Evolutionary conservation across 345 rosid genomes (phyloP), one percentile per base, ranked within the genome.

Genomic region (Mercurialis annua): DNA sequence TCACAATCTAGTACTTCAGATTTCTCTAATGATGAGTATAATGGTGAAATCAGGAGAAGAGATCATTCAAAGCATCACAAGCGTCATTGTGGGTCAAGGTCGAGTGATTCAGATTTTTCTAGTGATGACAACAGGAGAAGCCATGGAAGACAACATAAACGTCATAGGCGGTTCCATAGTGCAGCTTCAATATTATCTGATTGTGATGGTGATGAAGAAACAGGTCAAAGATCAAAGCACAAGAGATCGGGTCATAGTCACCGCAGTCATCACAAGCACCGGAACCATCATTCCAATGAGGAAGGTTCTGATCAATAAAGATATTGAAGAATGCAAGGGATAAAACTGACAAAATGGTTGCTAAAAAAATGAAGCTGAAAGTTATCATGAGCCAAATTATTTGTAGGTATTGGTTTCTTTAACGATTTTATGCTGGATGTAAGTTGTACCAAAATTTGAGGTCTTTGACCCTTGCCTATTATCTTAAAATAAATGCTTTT

Each of bases 61-160:
- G 1, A 9, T 40, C 81, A 48, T 43, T 30, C 56, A 9, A 80
- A 63, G 68, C 78, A 73, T 60, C 80, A 76, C 71, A 83, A 82
- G 73, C 70, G 62, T 64, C 83, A 42, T 14, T 53, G 12, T 42
- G 47, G 30, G 18, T 47, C 59, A 1, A 44, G 54, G 9, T 44
- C 59, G 1, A 60, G 52, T 54, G 57, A 50, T 53, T 43, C 48
- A 12, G 71, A 61, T 64, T 47, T 34, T 14, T 73, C 74, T 21
- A 57, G 74, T 27, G 79, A 80, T 48, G 74, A 63, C 10, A 71
- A 66, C 52, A 67, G 76, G 62, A 75, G 43, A 56, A 70, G 59
- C 36, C 75, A n/a, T 62, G 31, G 38, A 9, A 73, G 46, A 59
- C 73, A 69, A 69, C 76, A 55, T 21, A 77, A 83, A 63, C 71